Percentiles rank a stretch among this genome's conserved stretches.
phyloP scores from a whole-genome alignment of 805 yeast species.

The Zygosaccharomyces bailii region DNA sequence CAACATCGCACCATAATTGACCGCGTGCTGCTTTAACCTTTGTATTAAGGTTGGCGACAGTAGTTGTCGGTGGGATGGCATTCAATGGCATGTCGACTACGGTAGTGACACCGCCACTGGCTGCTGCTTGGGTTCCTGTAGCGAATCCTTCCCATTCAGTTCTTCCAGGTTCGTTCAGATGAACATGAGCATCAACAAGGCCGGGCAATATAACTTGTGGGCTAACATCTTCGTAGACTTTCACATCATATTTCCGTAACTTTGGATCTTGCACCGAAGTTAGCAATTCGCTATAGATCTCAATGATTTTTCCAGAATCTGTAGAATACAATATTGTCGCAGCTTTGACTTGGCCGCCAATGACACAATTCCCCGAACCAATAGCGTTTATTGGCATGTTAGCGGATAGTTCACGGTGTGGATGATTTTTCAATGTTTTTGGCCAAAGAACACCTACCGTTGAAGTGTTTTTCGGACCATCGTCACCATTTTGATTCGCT shows the following conservation, averaged over 20 bases:
- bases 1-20: constrained; percentile 89
- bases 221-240: constrained; percentile 50
- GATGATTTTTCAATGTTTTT: background rate
- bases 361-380: constrained; percentile 55
- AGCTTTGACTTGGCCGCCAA: constrained; percentile 44
- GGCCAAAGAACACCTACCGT: background rate
- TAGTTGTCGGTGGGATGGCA: constrained; percentile 95
- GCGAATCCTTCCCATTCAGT: constrained; percentile 98
- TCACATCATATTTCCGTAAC: constrained; percentile 43
- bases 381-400: constrained; percentile 43
- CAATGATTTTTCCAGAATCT: constrained; percentile 55
- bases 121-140: constrained; percentile 94
- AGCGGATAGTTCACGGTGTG: background rate
- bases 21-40: constrained; percentile 76
- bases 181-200: constrained; percentile 90
- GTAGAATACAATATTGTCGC: constrained; percentile 66
- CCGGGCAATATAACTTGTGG: constrained; percentile 80
- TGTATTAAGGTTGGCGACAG: constrained; percentile 64
- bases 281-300: constrained; percentile 41
- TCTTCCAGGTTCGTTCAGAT: constrained; percentile 94
- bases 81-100: constrained; percentile 95
- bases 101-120: constrained; percentile 94
- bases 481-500: no score
- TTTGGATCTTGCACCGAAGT: constrained; percentile 40
- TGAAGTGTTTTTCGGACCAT: no score